Percentiles rank a stretch among this genome's conserved stretches.
phyloP scores from a whole-genome alignment of 768 basidiomycete genomes.

The Cystoderma amianthinum region DNA sequence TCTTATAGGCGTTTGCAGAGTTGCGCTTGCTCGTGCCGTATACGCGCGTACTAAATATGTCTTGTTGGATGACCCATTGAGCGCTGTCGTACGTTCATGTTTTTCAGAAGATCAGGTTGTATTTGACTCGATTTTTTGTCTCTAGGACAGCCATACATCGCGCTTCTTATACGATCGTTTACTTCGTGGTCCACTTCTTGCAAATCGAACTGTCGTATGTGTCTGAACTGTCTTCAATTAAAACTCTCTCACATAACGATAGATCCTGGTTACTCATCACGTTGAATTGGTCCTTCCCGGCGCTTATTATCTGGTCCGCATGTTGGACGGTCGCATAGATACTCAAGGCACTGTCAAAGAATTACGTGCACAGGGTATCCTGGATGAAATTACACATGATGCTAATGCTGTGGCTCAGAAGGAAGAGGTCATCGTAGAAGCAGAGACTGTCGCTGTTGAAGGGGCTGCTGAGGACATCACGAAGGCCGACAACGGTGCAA shows the following conservation, averaged over 20 bases:
- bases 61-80: slow-evolving; percentile 53
- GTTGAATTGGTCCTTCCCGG: slow-evolving; percentile 77
- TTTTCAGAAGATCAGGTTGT: neutral
- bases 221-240: neutral
- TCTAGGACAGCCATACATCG: slow-evolving; percentile 63
- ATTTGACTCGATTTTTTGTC: slow-evolving; percentile 1
- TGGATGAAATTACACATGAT: slow-evolving; percentile 52
- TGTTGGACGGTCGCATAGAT: slow-evolving; percentile 80
- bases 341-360: slow-evolving; percentile 65
- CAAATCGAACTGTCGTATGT: slow-evolving; percentile 58
- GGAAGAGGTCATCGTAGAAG: slow-evolving; percentile 30
- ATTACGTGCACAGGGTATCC: slow-evolving; percentile 48
- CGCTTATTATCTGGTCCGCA: slow-evolving; percentile 65
- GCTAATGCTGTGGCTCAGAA: slow-evolving; percentile 41
- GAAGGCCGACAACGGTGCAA: slow-evolving; percentile 28
- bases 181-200: slow-evolving; percentile 58
- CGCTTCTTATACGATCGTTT: slow-evolving; percentile 58
- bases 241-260: neutral
- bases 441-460: slow-evolving; percentile 18
- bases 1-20: slow-evolving; percentile 23
- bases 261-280: slow-evolving; percentile 69
- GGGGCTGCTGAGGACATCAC: slow-evolving; percentile 15
- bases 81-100: slow-evolving; percentile 51
- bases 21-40: slow-evolving; percentile 58
- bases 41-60: slow-evolving; percentile 46